Evolutionary conservation across 768 basidiomycete species (phyloP).

Genomic region (Boletus subcaerulescens): DNA sequence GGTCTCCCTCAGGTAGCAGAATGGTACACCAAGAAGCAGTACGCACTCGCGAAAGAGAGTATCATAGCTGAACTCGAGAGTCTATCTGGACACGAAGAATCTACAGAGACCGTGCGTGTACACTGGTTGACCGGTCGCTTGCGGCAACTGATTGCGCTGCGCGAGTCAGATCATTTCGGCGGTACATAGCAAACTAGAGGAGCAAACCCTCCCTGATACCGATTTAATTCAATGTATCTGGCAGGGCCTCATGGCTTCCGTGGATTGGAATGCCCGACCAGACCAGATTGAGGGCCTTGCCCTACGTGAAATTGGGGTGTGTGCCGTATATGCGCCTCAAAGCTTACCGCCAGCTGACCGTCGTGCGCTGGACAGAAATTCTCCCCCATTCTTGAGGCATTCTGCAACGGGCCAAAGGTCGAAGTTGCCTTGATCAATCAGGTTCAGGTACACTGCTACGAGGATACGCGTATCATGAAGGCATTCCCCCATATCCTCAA

Average conservation of each 20-base stretch:
- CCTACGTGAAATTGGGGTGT: constrained; percentile 82
- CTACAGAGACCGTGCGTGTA: constrained; percentile 59
- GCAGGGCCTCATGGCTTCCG: constrained; percentile 82
- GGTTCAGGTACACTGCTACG: constrained; percentile 94
- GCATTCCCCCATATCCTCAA: constrained; percentile 95
- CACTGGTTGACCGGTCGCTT: neutral
- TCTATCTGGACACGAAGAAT: constrained; percentile 66
- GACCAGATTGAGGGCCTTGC: constrained; percentile 91
- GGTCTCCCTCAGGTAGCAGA: constrained; percentile 80
- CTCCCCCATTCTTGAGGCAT: constrained; percentile 83
- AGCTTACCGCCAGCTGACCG: neutral
- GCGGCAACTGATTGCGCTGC: constrained; percentile 9
- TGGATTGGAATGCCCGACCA: constrained; percentile 86
- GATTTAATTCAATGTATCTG: constrained; percentile 90
- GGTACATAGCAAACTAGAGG: constrained; percentile 70
- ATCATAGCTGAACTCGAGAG: constrained; percentile 68
- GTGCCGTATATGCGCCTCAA: constrained; percentile 25
- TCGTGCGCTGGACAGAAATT: constrained; percentile 57
- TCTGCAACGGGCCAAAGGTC: constrained; percentile 84
- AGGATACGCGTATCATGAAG: constrained; percentile 93
- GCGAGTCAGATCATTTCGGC: constrained; percentile 63
- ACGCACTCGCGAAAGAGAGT: constrained; percentile 75
- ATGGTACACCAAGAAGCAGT: constrained; percentile 92
- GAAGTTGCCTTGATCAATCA: constrained; percentile 94
- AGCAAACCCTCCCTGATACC: constrained; percentile 77